Evolutionary conservation across 1,284 basidiomycete genomes (phyloP).

Genomic region (Rhodofomes roseus): DNA sequence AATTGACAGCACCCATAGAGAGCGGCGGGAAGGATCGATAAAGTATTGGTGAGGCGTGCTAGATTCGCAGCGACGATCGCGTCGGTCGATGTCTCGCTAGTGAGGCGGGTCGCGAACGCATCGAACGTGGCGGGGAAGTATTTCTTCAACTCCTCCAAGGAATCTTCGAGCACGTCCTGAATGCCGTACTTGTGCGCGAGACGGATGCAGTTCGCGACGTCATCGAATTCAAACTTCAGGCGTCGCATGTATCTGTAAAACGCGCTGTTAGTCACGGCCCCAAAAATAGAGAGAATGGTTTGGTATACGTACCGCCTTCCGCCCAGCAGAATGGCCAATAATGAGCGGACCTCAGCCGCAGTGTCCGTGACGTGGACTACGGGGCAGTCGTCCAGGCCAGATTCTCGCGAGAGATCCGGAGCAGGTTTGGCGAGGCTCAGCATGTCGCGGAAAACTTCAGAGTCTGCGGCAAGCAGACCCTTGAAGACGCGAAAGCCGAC

Average conservation of each 20-base stretch:
- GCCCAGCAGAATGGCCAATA: neutral
- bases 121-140: neutral
- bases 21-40: conserved; percentile 7
- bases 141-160: neutral
- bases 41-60: conserved; percentile 1
- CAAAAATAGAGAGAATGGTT: neutral
- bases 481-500: conserved; percentile 16
- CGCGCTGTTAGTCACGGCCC: neutral
- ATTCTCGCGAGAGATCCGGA: neutral
- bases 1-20: conserved; percentile 6
- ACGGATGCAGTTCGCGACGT: neutral
- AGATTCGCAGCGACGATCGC: conserved; percentile 7
- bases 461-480: conserved; percentile 11
- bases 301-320: neutral
- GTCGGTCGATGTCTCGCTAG: neutral
- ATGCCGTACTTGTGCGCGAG: conserved; percentile 2
- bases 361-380: neutral
- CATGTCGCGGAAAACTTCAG: conserved; percentile 18
- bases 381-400: neutral
- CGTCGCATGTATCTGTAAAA: neutral
- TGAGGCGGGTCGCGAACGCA: neutral
- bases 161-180: neutral
- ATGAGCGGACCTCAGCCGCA: neutral
- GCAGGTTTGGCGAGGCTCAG: conserved; percentile 16
- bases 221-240: neutral